Evolutionary conservation across 805 yeast genomes (phyloP).

Genomic region (Pachysolen tannophilus): DNA sequence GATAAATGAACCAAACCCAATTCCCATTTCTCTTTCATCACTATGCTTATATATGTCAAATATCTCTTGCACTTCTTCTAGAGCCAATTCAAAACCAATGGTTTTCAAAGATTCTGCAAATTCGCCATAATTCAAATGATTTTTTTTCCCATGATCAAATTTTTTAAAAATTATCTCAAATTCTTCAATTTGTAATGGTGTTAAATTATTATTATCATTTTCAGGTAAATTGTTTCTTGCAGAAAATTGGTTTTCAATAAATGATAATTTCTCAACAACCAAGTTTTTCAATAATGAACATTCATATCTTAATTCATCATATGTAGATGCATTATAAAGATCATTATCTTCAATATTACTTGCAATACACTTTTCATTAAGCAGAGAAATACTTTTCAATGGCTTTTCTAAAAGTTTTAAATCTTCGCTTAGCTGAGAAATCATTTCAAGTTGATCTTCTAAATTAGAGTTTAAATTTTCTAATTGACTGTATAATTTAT

Average conservation of each 20-base stretch:
- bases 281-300: conserved; percentile 26
- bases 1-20: too few relatives aligned
- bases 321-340: too few relatives aligned
- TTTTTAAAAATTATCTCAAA: conserved; percentile 35
- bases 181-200: conserved; percentile 30
- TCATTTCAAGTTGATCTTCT: conserved; percentile 27
- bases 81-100: conserved; percentile 28
- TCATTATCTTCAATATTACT: too few relatives aligned
- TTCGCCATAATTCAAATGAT: conserved; percentile 30
- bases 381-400: too few relatives aligned
- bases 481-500: conserved; percentile 17
- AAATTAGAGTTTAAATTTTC: conserved; percentile 24
- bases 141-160: conserved; percentile 27
- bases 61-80: conserved; percentile 28
- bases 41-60: conserved; percentile 21
- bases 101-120: conserved; percentile 34
- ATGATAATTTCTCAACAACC: conserved; percentile 30
- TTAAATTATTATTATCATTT: conserved; percentile 21
- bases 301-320: conserved; percentile 30
- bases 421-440: conserved; percentile 25
- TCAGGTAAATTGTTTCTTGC: conserved; percentile 20
- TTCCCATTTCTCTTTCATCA: conserved; percentile 19
- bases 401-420: conserved; percentile 24
- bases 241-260: conserved; percentile 31
- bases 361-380: too few relatives aligned